These are phyloP conservation scores for Chimonanthus salicifolius DNA, from an alignment of 164 flowering plant species.

Conservation along the genomic window DNA sequence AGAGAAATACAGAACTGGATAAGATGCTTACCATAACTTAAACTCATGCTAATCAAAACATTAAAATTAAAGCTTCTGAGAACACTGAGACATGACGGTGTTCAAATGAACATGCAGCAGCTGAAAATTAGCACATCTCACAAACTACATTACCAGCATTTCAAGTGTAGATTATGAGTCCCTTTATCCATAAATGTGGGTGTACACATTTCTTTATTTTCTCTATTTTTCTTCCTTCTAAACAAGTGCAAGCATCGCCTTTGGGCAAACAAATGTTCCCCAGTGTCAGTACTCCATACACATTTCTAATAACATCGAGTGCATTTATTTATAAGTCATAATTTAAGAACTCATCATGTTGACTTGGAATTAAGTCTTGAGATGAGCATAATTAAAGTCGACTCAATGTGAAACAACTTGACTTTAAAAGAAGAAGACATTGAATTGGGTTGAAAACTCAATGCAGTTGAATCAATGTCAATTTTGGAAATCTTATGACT, in stretches of 20 bases:
- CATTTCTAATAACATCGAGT: not conserved
- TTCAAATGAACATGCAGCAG: not conserved
- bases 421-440: too few species aligned
- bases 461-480: not conserved
- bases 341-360: not conserved
- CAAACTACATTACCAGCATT: not conserved
- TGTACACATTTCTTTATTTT: not conserved
- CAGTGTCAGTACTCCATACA: not conserved
- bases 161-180: not conserved
- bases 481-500: not conserved
- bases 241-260: not conserved
- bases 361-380: not conserved
- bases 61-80: not conserved
- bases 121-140: not conserved
- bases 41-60: not conserved
- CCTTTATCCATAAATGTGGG: not conserved
- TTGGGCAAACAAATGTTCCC: not conserved
- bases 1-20: not conserved
- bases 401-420: not conserved
- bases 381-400: not conserved
- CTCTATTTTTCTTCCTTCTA: too few species aligned
- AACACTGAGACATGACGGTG: not conserved
- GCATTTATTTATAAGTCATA: not conserved
- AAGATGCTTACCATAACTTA: constrained; percentile 3
- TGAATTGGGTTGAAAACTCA: not conserved